These are phyloP conservation scores for Platismatia glauca DNA, from an alignment of 495 filamentous ascomycete genomes.

Conservation along the genomic window DNA sequence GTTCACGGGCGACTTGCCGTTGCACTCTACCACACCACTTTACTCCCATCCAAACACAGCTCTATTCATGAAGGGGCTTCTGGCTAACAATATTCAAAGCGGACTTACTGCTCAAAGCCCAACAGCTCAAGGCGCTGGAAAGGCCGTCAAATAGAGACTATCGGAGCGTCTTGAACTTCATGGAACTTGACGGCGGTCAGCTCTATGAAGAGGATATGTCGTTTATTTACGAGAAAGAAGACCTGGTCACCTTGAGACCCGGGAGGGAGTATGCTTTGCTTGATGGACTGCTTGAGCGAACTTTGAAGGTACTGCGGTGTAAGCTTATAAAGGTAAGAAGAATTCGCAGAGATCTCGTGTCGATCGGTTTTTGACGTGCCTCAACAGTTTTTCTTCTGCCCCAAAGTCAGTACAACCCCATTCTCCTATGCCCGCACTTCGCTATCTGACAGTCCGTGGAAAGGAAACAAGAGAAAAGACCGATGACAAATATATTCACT, in stretches of 20 bases:
- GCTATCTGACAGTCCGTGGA: background rate
- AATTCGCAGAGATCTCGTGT: background rate
- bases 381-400: conserved; percentile 14
- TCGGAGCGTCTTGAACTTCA: conserved; percentile 29
- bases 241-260: conserved; percentile 32
- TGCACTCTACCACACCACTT: background rate
- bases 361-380: background rate
- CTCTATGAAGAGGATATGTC: conserved; percentile 26
- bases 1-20: background rate
- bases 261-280: conserved; percentile 35
- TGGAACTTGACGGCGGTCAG: conserved; percentile 26
- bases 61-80: background rate
- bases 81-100: conserved; percentile 15
- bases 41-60: background rate
- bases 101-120: conserved; percentile 31
- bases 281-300: conserved; percentile 30
- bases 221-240: conserved; percentile 34
- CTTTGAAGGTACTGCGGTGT: conserved; percentile 25
- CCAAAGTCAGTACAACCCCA: conserved; percentile 1
- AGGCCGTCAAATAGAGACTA: conserved; percentile 32
- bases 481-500: conserved; percentile 27
- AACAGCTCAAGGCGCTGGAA: conserved; percentile 29
- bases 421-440: background rate
- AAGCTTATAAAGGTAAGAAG: conserved; percentile 24
- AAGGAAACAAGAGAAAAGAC: conserved; percentile 32